These are phyloP conservation scores for Epichloe uncinata DNA, from an alignment of 2,329 filamentous ascomycete genomes.

Conservation along the genomic window DNA sequence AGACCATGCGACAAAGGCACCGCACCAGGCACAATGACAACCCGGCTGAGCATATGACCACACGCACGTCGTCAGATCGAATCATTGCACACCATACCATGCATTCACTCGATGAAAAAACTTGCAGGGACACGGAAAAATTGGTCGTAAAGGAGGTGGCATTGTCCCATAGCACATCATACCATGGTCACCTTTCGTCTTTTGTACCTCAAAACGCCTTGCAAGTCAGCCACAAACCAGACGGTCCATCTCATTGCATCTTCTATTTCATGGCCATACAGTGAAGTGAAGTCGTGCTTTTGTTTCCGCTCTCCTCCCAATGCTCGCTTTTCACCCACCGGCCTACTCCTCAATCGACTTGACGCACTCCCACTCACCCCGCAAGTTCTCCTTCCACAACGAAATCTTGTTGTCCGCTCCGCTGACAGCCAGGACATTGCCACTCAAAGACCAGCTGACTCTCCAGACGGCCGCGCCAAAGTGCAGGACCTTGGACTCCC, in stretches of 20 bases:
- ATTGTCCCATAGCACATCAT: background rate
- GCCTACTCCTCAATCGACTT: conserved; percentile 84
- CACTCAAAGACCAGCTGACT: conserved; percentile 94
- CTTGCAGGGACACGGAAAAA: too few species aligned
- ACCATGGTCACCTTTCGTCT: conserved; percentile 14
- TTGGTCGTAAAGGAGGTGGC: too few species aligned
- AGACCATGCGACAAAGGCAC: too few species aligned
- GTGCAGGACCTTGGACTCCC: conserved; percentile 72
- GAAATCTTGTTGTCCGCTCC: conserved; percentile 94
- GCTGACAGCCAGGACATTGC: conserved; percentile 88
- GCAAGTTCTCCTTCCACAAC: conserved; percentile 96
- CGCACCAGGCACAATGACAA: too few species aligned
- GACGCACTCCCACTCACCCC: conserved; percentile 92
- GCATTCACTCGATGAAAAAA: too few species aligned
- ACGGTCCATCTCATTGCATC: too few species aligned
- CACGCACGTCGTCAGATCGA: too few species aligned
- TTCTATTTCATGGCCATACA: too few species aligned
- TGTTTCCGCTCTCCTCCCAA: background rate
- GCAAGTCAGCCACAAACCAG: conserved; percentile 7
- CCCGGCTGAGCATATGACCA: too few species aligned
- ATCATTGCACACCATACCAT: too few species aligned
- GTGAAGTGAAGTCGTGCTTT: too few species aligned
- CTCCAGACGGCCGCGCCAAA: conserved; percentile 90
- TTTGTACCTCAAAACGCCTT: conserved; percentile 24
- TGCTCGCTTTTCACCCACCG: background rate